These are phyloP conservation scores for Asclepias syriaca DNA, from an alignment of 257 asterid genomes.

Conservation along the genomic window DNA sequence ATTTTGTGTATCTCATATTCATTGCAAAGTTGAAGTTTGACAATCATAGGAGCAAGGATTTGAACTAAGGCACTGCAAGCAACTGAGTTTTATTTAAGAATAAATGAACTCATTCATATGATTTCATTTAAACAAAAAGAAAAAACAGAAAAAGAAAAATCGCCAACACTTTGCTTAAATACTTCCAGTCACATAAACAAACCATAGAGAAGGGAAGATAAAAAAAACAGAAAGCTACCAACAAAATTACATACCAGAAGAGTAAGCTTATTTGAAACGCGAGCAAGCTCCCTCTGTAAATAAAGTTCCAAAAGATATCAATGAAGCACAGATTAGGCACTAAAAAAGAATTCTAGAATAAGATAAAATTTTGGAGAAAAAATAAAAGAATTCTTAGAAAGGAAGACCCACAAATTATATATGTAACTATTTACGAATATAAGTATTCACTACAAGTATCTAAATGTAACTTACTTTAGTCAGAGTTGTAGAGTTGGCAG, in stretches of 20 bases:
- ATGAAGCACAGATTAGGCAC: neutral
- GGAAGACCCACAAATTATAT: neutral
- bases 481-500: neutral
- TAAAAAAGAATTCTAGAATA: neutral
- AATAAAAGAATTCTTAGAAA: neutral
- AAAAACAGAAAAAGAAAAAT: neutral
- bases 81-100: neutral
- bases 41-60: neutral
- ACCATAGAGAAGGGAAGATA: neutral
- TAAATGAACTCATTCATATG: neutral
- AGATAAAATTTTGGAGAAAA: neutral
- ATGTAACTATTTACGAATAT: neutral
- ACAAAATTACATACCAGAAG: constrained; percentile 39
- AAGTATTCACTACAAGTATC: neutral
- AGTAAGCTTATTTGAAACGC: constrained; percentile 51
- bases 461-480: neutral
- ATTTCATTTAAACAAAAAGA: neutral
- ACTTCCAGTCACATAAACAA: neutral
- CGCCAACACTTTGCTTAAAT: neutral
- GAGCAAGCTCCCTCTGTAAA: constrained; percentile 68
- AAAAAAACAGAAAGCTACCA: neutral
- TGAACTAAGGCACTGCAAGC: neutral
- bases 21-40: neutral
- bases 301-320: constrained; percentile 1
- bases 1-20: neutral